A percentile compares a stretch with the other conserved stretches of the same genome.
These are phyloP conservation scores for Lentinus tigrinus DNA, from an alignment of 768 basidiomycete species.

Conservation along the genomic window DNA sequence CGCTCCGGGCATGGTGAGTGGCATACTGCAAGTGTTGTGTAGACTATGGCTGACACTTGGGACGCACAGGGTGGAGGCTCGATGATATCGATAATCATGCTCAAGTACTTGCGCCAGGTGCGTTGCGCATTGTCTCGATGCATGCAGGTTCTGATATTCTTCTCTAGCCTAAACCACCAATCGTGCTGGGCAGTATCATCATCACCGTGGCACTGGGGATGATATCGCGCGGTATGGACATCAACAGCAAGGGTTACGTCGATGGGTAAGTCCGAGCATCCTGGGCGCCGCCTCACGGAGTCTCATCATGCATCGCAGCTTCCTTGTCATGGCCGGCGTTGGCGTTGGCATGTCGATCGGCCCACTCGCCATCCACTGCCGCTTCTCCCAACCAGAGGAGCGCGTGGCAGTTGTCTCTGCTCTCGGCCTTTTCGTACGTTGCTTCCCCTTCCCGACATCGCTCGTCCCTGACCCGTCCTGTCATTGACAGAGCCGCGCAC, in stretches of 20 bases:
- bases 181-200: constrained; percentile 38
- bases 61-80: constrained; percentile 35
- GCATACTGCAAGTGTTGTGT: constrained; percentile 24
- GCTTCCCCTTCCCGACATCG: neutral
- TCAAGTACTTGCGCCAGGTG: constrained; percentile 39
- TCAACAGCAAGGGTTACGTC: constrained; percentile 37
- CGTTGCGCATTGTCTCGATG: neutral
- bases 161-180: constrained; percentile 40
- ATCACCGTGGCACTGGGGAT: constrained; percentile 43
- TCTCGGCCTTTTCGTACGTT: constrained; percentile 44
- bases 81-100: constrained; percentile 32
- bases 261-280: constrained; percentile 26
- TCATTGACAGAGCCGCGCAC: constrained; percentile 38
- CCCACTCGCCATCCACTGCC: constrained; percentile 42
- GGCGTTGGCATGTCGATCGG: constrained; percentile 43
- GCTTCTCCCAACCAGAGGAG: constrained; percentile 41
- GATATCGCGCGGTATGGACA: constrained; percentile 40
- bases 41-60: too few species aligned
- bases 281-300: too few species aligned
- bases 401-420: constrained; percentile 44
- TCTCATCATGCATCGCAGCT: too few species aligned
- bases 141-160: neutral
- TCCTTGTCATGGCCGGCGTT: constrained; percentile 44
- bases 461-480: neutral
- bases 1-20: constrained; percentile 45